Percentiles rank a stretch among this genome's conserved stretches.
These are phyloP conservation scores for Rhodotorula taiwanensis DNA, from an alignment of 768 basidiomycete species.

Conservation along the genomic window DNA sequence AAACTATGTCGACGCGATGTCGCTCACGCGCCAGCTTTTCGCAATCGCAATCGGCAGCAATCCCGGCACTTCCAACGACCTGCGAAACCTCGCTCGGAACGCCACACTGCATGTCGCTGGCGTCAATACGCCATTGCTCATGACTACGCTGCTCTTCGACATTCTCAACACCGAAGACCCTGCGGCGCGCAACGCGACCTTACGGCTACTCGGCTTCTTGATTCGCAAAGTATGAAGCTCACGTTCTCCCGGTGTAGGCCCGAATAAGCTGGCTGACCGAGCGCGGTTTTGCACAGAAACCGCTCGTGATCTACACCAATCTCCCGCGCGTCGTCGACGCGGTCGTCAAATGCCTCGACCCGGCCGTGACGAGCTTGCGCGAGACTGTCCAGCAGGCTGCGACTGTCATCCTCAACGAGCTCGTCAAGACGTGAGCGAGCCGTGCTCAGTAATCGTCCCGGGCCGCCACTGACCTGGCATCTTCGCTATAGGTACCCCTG, in stretches of 20 bases:
- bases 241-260: too few relatives aligned
- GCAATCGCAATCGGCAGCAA: slow-evolving; percentile 63
- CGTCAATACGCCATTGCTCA: slow-evolving; percentile 77
- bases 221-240: slow-evolving; percentile 70
- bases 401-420: slow-evolving; percentile 85
- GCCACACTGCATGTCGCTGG: slow-evolving; percentile 80
- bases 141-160: slow-evolving; percentile 85
- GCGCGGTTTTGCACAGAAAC: too few relatives aligned
- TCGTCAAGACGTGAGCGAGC: slow-evolving; percentile 90
- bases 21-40: slow-evolving; percentile 76
- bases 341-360: slow-evolving; percentile 92
- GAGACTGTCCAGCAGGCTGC: slow-evolving; percentile 85
- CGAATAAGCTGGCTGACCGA: too few relatives aligned
- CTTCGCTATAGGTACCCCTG: slow-evolving; percentile 53
- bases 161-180: slow-evolving; percentile 64
- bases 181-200: slow-evolving; percentile 73
- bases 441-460: too few relatives aligned
- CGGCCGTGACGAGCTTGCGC: slow-evolving; percentile 60
- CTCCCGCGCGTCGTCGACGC: slow-evolving; percentile 84
- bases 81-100: slow-evolving; percentile 69
- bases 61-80: slow-evolving; percentile 53
- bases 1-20: slow-evolving; percentile 82
- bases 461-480: too few relatives aligned
- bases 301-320: slow-evolving; percentile 72
- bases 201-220: slow-evolving; percentile 88